Evolutionary conservation across 208 protist genomes (phyloP), one percentile per base, ranked within the genome.

Genomic region (Wallacemonas sp.): DNA sequence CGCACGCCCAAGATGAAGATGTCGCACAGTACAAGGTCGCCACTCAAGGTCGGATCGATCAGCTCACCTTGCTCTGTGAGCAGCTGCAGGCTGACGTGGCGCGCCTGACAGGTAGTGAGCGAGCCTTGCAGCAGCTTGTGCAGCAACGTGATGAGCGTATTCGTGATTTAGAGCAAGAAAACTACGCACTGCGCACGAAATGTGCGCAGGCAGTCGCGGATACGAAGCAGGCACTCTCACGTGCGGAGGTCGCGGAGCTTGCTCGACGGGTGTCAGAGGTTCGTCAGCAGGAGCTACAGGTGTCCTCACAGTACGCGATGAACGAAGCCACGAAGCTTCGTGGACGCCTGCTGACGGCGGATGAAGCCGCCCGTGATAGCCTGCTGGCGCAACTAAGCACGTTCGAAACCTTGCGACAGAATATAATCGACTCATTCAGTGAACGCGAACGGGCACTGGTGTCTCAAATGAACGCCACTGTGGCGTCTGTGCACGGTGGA

Each of bases 391-490:
- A 90, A 42, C 64, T 78, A 48, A 54, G 30, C 15, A 50, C 46
- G 8, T 90, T 84, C 53, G 79, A 90, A 45, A 52, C 55, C 2
- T 73, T 80, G 24, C 57, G 71, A 17, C 42, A 68, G 34, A 27
- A 21, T 24, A 85, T 90, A 74, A 30, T 73, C 32, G 52, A 60
- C 24, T 33, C 64, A 8, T 57, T 83, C 22, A 68, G 74, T 12
- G 64, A 73, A 15, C 76, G 79, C 26, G 83, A 90, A 21, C 17
- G 5, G n/a, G 30, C 50, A 3, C 30, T 57, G 4, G 29, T 57
- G 9, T 26, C 9, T 21, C 50, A 57, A 38, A 57, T 57, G 50
- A 57, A 57, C 19, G n/a, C 10, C 4, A 57, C 50, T 13, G 50
- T 57, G 12, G 30, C 50, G n/a, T 15, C 50, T 0, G 50, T 57